These are phyloP conservation scores for Zoysia pacifica DNA, from an alignment of 176 grass and related monocot genomes.

Conservation along the genomic window DNA sequence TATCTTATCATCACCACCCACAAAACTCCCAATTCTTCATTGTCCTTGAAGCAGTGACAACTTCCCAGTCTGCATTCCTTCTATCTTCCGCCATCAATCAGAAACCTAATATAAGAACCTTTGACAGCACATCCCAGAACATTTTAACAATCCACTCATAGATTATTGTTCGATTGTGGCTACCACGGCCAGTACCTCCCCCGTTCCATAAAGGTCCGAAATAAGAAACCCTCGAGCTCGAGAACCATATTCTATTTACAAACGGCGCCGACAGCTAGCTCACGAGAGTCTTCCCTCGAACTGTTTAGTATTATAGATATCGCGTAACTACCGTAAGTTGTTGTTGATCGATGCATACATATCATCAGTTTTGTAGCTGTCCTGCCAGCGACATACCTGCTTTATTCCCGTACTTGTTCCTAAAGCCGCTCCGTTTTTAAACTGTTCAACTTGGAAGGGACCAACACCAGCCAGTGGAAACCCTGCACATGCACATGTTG, in stretches of 20 bases:
- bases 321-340: conserved; percentile 17
- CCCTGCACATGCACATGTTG: too few species aligned
- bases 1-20: not conserved
- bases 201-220: not conserved
- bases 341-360: not conserved
- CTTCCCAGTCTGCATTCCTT: not conserved
- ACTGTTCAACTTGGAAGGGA: not conserved
- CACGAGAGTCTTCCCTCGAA: conserved; percentile 1
- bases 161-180: not conserved
- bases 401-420: conserved; percentile 23
- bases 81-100: too few species aligned
- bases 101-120: not conserved
- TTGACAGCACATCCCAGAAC: not conserved
- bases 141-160: not conserved
- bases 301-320: not conserved
- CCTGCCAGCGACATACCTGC: not conserved
- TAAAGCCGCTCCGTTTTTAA: not conserved
- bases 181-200: not conserved
- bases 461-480: too few species aligned
- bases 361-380: conserved; percentile 22
- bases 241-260: not conserved
- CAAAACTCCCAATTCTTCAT: not conserved
- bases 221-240: conserved; percentile 3
- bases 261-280: conserved; percentile 23
- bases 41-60: not conserved